These are phyloP conservation scores for Isoetes taiwanensis DNA, from an alignment of 75 land plant genomes.

Conservation along the genomic window DNA sequence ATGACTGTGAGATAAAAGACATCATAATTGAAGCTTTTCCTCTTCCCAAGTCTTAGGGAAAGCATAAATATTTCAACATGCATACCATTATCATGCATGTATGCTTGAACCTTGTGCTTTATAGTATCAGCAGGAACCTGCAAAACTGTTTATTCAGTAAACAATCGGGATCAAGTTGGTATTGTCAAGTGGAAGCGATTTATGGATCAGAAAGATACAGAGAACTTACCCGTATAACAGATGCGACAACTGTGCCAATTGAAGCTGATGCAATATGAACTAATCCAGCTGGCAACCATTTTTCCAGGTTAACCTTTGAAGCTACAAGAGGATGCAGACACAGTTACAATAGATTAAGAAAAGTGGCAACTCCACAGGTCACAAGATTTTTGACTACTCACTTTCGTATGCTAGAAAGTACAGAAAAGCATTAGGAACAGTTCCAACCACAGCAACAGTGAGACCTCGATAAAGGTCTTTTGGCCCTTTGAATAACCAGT, in stretches of 20 bases:
- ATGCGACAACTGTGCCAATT: slow-evolving; percentile 16
- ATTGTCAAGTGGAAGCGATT: no score
- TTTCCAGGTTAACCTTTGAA: slow-evolving; percentile 14
- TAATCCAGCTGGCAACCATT: slow-evolving; percentile 12
- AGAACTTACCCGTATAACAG: slow-evolving; percentile 17
- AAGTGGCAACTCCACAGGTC: neutral
- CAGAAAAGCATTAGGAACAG: slow-evolving; percentile 17
- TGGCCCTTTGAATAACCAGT: slow-evolving; percentile 22
- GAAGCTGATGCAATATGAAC: slow-evolving; percentile 19
- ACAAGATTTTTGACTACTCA: neutral
- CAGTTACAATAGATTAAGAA: neutral
- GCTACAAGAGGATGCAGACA: no score
- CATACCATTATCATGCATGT: slow-evolving; percentile 18
- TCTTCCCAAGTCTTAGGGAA: no score
- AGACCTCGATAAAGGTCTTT: slow-evolving; percentile 18
- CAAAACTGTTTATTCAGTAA: neutral
- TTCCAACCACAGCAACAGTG: slow-evolving; percentile 12
- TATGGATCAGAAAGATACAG: no score
- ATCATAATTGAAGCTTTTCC: no score
- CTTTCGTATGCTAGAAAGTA: slow-evolving; percentile 17
- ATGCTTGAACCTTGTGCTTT: slow-evolving; percentile 21
- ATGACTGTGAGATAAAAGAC: no score
- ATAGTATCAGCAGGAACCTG: slow-evolving; percentile 20
- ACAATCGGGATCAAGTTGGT: no score
- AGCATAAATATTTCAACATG: no score